Conservation (phyloP, 345 rosid species). For the Raphanus sativus region DNA sequence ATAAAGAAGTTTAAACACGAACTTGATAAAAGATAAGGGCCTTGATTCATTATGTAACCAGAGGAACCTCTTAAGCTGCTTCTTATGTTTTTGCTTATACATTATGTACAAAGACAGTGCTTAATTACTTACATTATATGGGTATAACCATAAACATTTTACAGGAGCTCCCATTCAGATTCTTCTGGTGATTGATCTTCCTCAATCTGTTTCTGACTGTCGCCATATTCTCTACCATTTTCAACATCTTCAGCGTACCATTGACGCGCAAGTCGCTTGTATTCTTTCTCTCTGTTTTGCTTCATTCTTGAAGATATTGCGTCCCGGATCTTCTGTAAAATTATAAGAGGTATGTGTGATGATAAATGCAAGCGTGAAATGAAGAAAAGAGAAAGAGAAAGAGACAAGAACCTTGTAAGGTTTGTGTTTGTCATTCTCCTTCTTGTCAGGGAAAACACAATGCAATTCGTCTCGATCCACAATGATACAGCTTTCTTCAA, state of each 20-base stretch:
- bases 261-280: constrained; percentile 58
- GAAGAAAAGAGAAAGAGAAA: constrained; percentile 3
- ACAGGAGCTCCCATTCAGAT: constrained; percentile 86
- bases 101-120: constrained; percentile 17
- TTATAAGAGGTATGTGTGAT: background rate
- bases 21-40: background rate
- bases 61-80: constrained; percentile 17
- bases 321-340: constrained; percentile 47
- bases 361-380: constrained; percentile 4
- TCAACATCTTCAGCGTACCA: constrained; percentile 36
- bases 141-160: constrained; percentile 8
- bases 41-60: constrained; percentile 9
- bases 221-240: constrained; percentile 14
- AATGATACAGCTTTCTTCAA: constrained; percentile 70
- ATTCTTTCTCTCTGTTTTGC: constrained; percentile 58
- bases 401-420: constrained; percentile 56
- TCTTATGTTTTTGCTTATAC: constrained; percentile 31
- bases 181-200: constrained; percentile 39
- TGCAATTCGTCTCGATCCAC: constrained; percentile 54
- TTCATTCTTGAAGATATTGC: constrained; percentile 63
- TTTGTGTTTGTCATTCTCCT: constrained; percentile 44
- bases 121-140: background rate
- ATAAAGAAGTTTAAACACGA: background rate
- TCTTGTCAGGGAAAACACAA: constrained; percentile 32
- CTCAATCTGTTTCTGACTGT: constrained; percentile 12